Conservation (phyloP, 2,329 filamentous ascomycete species). For the Berkeleyomyces basicola region DNA sequence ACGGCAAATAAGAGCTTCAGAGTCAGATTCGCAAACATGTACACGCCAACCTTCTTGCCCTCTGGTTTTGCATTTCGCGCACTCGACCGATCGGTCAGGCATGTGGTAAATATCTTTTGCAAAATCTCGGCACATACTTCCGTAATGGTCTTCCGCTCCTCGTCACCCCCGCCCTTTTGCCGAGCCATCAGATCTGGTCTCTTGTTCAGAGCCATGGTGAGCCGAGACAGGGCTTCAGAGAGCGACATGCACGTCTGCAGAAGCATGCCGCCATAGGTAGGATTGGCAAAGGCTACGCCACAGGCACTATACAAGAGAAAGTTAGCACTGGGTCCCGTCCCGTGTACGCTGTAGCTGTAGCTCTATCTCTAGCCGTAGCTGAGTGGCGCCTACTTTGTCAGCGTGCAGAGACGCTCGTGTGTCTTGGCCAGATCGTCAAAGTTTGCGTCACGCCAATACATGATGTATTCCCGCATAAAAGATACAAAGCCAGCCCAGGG, state of each 20-base stretch:
- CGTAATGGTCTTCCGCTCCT: slow-evolving; percentile 60
- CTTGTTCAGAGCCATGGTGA: slow-evolving; percentile 72
- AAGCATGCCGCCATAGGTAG: slow-evolving; percentile 63
- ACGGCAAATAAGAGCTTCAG: slow-evolving; percentile 75
- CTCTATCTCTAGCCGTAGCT: neutral
- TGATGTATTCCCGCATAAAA: slow-evolving; percentile 68
- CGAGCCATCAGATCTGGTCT: slow-evolving; percentile 53
- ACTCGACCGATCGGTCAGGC: slow-evolving; percentile 62
- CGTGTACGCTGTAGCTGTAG: neutral
- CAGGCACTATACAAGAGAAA: slow-evolving; percentile 42
- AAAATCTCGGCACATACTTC: slow-evolving; percentile 81
- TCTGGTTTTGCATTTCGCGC: slow-evolving; percentile 52
- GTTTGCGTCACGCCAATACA: slow-evolving; percentile 66
- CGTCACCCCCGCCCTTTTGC: slow-evolving; percentile 28
- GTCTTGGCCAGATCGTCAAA: slow-evolving; percentile 58
- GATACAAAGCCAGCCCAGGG: slow-evolving; percentile 61
- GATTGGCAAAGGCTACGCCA: slow-evolving; percentile 64
- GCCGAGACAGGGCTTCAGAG: slow-evolving; percentile 60
- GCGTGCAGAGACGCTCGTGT: slow-evolving; percentile 54
- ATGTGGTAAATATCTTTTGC: slow-evolving; percentile 80
- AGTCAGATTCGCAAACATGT: slow-evolving; percentile 81
- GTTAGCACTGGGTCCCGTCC: neutral
- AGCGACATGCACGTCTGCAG: slow-evolving; percentile 71
- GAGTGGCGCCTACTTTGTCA: slow-evolving; percentile 49
- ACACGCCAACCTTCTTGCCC: slow-evolving; percentile 75